A percentile compares a stretch with the other conserved stretches of the same genome.
Evolutionary conservation across 2,329 filamentous ascomycete genomes (phyloP).

Genomic region (Colletotrichum orbiculare): DNA sequence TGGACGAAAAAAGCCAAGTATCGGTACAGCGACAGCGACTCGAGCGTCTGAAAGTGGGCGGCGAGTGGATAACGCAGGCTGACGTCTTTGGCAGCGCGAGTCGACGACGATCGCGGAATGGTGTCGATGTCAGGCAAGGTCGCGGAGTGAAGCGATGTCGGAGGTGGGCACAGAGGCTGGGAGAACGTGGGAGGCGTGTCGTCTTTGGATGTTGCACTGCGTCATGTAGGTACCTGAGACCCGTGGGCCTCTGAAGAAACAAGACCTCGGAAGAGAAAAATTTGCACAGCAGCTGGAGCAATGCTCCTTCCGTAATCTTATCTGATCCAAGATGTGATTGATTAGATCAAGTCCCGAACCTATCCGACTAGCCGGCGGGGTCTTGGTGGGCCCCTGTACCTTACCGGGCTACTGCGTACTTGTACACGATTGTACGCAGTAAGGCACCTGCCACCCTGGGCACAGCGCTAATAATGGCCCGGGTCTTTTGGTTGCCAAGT

Average conservation of each 20-base stretch:
- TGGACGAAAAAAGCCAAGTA: slow-evolving; percentile 3
- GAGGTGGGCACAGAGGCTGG: neutral
- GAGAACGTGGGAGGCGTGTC: too few species aligned
- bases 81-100: slow-evolving; percentile 27
- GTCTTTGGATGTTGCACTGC: too few species aligned
- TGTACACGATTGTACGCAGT: neutral
- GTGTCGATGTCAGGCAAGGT: slow-evolving; percentile 11
- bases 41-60: slow-evolving; percentile 5
- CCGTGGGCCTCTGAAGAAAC: neutral
- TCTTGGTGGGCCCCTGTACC: neutral
- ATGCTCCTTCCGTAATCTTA: slow-evolving; percentile 33
- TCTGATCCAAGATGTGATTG: slow-evolving; percentile 38
- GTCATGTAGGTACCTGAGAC: too few species aligned
- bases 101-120: slow-evolving; percentile 16
- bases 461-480: neutral
- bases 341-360: slow-evolving; percentile 34
- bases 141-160: slow-evolving; percentile 11
- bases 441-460: neutral
- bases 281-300: slow-evolving; percentile 22
- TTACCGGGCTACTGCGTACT: too few species aligned
- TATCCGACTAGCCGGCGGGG: slow-evolving; percentile 13
- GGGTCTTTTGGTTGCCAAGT: neutral
- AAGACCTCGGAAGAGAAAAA: slow-evolving; percentile 10
- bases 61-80: slow-evolving; percentile 26
- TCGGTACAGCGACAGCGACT: neutral